phyloP scores from a whole-genome alignment of 192 early-diverging fungal genomes.

The Backusella australiensis region DNA sequence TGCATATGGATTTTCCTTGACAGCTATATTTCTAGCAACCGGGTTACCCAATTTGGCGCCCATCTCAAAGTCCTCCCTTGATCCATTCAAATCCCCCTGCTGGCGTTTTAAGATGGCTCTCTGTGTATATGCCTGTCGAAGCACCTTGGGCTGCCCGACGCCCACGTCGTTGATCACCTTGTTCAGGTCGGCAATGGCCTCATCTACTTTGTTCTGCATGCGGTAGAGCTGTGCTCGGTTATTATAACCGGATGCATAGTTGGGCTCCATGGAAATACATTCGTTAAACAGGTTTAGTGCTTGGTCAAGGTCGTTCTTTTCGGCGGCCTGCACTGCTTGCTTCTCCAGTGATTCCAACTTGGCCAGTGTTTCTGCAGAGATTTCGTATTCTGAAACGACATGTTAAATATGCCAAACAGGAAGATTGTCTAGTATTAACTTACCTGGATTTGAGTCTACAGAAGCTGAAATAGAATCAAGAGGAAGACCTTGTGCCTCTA shows the following conservation, averaged over 20 bases:
- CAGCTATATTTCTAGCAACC: slow-evolving; percentile 42
- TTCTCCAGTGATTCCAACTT: slow-evolving; percentile 38
- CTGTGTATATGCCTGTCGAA: slow-evolving; percentile 53
- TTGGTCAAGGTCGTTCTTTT: slow-evolving; percentile 38
- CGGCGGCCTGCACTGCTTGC: slow-evolving; percentile 40
- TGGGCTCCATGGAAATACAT: slow-evolving; percentile 37
- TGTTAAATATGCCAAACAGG: background rate
- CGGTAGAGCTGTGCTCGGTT: slow-evolving; percentile 53
- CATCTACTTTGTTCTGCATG: slow-evolving; percentile 34
- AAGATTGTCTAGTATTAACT: background rate
- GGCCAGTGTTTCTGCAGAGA: slow-evolving; percentile 23
- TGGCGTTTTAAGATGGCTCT: slow-evolving; percentile 45
- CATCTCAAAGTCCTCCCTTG: slow-evolving; percentile 45
- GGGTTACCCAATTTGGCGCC: slow-evolving; percentile 49
- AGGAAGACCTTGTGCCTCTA: slow-evolving; percentile 34
- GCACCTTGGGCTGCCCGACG: slow-evolving; percentile 39
- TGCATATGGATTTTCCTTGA: slow-evolving; percentile 48
- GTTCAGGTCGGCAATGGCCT: slow-evolving; percentile 41
- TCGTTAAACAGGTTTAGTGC: slow-evolving; percentile 41
- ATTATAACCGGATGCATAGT: slow-evolving; percentile 50
- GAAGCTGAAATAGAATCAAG: slow-evolving; percentile 23
- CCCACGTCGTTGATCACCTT: slow-evolving; percentile 40
- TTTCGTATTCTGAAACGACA: background rate
- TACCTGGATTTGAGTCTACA: slow-evolving; percentile 22
- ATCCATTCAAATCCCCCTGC: slow-evolving; percentile 40